Base-by-base conservation (phyloP, 1,284 basidiomycete genomes). In the Pseudozyma sp. region DNA sequence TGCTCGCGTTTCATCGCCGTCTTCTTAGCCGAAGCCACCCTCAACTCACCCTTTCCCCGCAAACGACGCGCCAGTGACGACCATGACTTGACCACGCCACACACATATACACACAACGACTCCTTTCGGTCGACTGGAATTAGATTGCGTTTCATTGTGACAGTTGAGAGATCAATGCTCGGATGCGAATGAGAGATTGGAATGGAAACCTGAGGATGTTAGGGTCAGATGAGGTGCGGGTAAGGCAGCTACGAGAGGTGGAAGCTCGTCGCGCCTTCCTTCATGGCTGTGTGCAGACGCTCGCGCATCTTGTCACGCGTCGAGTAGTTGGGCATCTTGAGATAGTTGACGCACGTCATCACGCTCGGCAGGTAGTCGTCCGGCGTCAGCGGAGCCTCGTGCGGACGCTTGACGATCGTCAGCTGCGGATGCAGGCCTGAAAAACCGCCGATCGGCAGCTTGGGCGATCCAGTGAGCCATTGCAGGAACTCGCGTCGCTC, bases 331-430 rank as follows among this genome's bases (percentile, higher is more conserved):
- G 82, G 82, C 67, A 84, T 70, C 74, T 84, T 84, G 60, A 83
- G 77, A 53, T 82, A 86, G 61, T 97, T 97, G 75, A 96, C 95
- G 84, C 96, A 99, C 10, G 96, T 98, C 96, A 98, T 98, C 47
- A 98, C 95, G 83, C 93, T 95, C 0, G 96, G 96, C 42, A 99
- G 87, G 84, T 97, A 97, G 84, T 97, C 93, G 84, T 99, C 94
- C 1, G 96, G 93, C 16, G 90, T 90, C 54, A 82, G 54, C 29
- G 81, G 81, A 29, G 92, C 87, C 85, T 98, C 97, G 79, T 96
- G 94, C 17, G 94, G 94, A 85, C 99, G 97, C 78, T 95, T 92
- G 46, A 99, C 96, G 11, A 99, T 94, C 1, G 97, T 99, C 69
- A 99, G 88, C 13, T 92, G 90, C 3, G 97, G 97, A 78, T 93